These are phyloP conservation scores for Juncus effusus DNA, from an alignment of 176 grass and related monocot species.

Conservation along the genomic window DNA sequence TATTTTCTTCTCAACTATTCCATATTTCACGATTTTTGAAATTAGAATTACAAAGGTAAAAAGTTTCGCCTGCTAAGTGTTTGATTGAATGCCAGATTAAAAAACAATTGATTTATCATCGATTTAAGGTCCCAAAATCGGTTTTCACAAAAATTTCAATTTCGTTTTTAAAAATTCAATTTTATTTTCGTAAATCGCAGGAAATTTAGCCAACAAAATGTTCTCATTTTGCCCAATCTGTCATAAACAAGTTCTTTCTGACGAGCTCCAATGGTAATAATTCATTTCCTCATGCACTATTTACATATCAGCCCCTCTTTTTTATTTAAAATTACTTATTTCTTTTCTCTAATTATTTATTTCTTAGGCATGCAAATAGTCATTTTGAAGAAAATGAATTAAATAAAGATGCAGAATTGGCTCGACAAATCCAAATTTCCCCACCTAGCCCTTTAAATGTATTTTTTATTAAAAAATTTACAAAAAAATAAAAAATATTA, in stretches of 20 bases:
- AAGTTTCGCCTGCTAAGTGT: not conserved
- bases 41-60: not conserved
- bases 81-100: slow-evolving; percentile 11
- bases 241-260: slow-evolving; percentile 46
- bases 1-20: not conserved
- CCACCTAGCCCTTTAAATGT: slow-evolving; percentile 33
- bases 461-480: slow-evolving; percentile 17
- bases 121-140: too few species aligned
- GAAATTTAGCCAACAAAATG: slow-evolving; percentile 26
- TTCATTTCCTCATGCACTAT: not conserved
- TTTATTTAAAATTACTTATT: not conserved
- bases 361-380: slow-evolving; percentile 72
- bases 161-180: not conserved
- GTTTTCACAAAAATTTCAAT: too few species aligned
- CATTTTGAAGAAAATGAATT: slow-evolving; percentile 70
- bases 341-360: not conserved
- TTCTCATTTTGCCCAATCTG: slow-evolving; percentile 81
- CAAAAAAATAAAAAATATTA: not conserved
- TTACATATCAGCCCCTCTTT: not conserved
- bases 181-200: slow-evolving; percentile 6
- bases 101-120: not conserved
- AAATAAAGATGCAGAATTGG: slow-evolving; percentile 69
- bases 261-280: slow-evolving; percentile 71
- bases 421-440: slow-evolving; percentile 41
- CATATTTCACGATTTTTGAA: not conserved